Percentiles rank a stretch among this genome's conserved stretches.
phyloP scores from a whole-genome alignment of 148 eudicot genomes.

The Nepenthes mirabilis region DNA sequence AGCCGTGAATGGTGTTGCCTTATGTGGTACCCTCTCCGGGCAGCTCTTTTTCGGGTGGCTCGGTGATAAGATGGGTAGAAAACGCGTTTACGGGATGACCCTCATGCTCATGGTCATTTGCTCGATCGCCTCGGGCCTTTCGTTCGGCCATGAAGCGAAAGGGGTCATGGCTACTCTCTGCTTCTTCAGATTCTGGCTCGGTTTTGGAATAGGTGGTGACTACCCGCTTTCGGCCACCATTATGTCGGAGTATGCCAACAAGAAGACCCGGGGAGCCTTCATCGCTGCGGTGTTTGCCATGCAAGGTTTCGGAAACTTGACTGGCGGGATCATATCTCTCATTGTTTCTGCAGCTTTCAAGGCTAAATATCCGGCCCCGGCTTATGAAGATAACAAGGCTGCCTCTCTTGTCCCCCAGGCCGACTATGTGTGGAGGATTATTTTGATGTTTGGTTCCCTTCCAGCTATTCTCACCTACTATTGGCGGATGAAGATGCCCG shows the following conservation, averaged over 20 bases:
- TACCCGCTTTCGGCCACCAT: conserved; percentile 72
- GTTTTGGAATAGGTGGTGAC: conserved; percentile 79
- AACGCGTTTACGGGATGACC: conserved; percentile 56
- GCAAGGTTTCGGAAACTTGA: conserved; percentile 63
- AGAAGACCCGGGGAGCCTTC: conserved; percentile 61
- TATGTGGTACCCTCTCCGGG: conserved; percentile 55
- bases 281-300: conserved; percentile 73
- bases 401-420: conserved; percentile 35
- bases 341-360: conserved; percentile 30
- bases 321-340: conserved; percentile 44
- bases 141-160: conserved; percentile 29
- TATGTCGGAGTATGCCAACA: conserved; percentile 76
- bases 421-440: conserved; percentile 63
- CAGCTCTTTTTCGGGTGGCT: conserved; percentile 78
- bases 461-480: conserved; percentile 52
- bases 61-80: conserved; percentile 63
- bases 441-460: conserved; percentile 52
- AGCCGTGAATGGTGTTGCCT: conserved; percentile 60
- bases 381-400: conserved; percentile 6
- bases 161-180: conserved; percentile 61
- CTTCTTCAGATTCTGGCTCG: conserved; percentile 75
- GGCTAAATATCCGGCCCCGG: conserved; percentile 22
- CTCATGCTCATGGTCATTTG: conserved; percentile 44
- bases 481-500: conserved; percentile 88
- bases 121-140: conserved; percentile 57